Conservation (phyloP, 805 yeast species). For the Candida nemodendra region DNA sequence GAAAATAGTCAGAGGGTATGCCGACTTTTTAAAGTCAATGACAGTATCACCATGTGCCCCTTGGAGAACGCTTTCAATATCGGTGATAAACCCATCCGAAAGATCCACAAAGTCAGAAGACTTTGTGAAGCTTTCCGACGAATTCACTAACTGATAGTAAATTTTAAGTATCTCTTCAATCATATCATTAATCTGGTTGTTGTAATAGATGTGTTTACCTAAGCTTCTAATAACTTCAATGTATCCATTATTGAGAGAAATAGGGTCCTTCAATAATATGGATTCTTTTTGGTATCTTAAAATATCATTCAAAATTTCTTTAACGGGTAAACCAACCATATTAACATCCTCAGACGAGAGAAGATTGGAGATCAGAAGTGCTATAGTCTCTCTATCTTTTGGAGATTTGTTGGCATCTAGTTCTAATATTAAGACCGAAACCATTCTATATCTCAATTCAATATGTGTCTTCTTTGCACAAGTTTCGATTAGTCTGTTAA, state of each 20-base stretch:
- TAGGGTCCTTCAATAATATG: constrained; percentile 23
- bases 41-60: constrained; percentile 30
- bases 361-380: constrained; percentile 41
- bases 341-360: constrained; percentile 70
- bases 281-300: constrained; percentile 45
- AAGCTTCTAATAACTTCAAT: constrained; percentile 64
- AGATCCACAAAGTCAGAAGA: constrained; percentile 15
- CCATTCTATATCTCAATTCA: constrained; percentile 31
- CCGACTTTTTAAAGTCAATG: constrained; percentile 37
- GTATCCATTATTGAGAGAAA: constrained; percentile 42
- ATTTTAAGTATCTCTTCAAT: constrained; percentile 61
- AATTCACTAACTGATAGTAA: constrained; percentile 32
- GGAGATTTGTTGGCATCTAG: constrained; percentile 32
- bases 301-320: constrained; percentile 68
- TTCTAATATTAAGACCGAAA: constrained; percentile 51
- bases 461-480: constrained; percentile 70
- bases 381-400: constrained; percentile 19
- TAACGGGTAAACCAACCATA: constrained; percentile 82
- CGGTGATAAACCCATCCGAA: constrained; percentile 22
- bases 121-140: constrained; percentile 7
- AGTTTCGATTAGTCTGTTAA: constrained; percentile 54
- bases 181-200: constrained; percentile 83
- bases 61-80: constrained; percentile 28
- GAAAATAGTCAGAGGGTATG: constrained; percentile 44
- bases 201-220: constrained; percentile 77